These are phyloP conservation scores for Aaosphaeria pasadenensis DNA, from an alignment of 2,329 filamentous ascomycete genomes.

Conservation along the genomic window DNA sequence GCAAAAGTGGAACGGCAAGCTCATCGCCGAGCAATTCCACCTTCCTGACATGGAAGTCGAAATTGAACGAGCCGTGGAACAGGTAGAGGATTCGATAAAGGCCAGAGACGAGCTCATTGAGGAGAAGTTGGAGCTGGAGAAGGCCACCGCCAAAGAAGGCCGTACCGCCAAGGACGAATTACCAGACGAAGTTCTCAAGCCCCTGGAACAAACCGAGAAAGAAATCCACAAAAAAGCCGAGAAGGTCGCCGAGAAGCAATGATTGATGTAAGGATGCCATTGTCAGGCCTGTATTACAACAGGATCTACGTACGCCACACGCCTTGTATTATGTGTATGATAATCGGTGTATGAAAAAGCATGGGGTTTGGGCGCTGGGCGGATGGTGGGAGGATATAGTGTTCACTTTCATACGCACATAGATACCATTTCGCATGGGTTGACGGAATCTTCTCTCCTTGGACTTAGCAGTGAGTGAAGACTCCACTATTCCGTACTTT, in stretches of 20 bases:
- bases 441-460: too few species aligned
- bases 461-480: too few species aligned
- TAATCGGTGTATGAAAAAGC: too few species aligned
- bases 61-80: conserved; percentile 52
- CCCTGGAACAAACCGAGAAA: conserved; percentile 4
- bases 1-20: conserved; percentile 49
- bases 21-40: conserved; percentile 48
- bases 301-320: too few species aligned
- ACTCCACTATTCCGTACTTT: too few species aligned
- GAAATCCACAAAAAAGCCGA: conserved; percentile 20
- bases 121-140: conserved; percentile 37
- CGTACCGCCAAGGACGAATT: conserved; percentile 26
- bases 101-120: conserved; percentile 32
- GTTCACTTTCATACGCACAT: too few species aligned
- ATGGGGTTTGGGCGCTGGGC: too few species aligned
- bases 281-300: too few species aligned
- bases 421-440: too few species aligned
- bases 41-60: conserved; percentile 54
- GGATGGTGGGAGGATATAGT: too few species aligned
- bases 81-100: conserved; percentile 47
- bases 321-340: too few species aligned
- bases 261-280: too few species aligned
- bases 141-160: conserved; percentile 22
- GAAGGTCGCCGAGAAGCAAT: conserved; percentile 10
- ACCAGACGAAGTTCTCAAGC: conserved; percentile 22